phyloP scores from a whole-genome alignment of 176 grass and related monocot genomes.

The maize (Zea mays) region Zm-B73-REFERENCE-NAM-5.0 NC_050098.1:233546501-233547000 shows the following conservation, averaged over 20 bases:
- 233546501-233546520: background rate
- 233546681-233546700: constrained; percentile 80
- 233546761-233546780: constrained; percentile 99
- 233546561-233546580: constrained; percentile 17
- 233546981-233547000: constrained; percentile 9
- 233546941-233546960: constrained; percentile 94
- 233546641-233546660: constrained; percentile 65
- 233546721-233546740: constrained; percentile 88
- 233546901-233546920: constrained; percentile 91
- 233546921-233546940: constrained; percentile 94
- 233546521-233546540: constrained; percentile 27
- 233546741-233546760: constrained; percentile 97
- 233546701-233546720: constrained; percentile 71
- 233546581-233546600: constrained; percentile 37
- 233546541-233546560: constrained; percentile 8
- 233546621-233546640: constrained; percentile 27
- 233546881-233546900: constrained; percentile 97
- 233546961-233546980: constrained; percentile 55
- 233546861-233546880: constrained; percentile 90
- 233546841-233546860: constrained; percentile 84
- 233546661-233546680: constrained; percentile 76
- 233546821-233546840: constrained; percentile 93
- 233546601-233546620: constrained; percentile 30
- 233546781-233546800: constrained; percentile 88
- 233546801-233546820: constrained; percentile 59